Percentiles rank a stretch among this genome's conserved stretches.
These are phyloP conservation scores for Glarea lozoyensis DNA, from an alignment of 495 filamentous ascomycete genomes.

Conservation along the genomic window DNA sequence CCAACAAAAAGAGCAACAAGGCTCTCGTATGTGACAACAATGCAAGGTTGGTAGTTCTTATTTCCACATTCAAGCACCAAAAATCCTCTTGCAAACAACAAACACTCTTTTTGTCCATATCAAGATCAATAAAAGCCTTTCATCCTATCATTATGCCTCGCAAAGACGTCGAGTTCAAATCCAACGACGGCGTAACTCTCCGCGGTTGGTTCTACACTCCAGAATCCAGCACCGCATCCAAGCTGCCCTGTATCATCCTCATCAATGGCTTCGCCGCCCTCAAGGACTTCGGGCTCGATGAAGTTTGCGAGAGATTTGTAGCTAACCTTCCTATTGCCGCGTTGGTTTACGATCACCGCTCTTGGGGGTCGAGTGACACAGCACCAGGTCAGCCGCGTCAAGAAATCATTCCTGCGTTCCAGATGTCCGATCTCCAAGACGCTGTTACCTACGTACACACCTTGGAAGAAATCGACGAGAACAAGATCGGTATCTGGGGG, in stretches of 20 bases:
- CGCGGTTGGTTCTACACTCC: conserved; percentile 9
- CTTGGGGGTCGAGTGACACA: conserved; percentile 27
- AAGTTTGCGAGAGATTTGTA: conserved; percentile 23
- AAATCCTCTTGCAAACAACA: too few species aligned
- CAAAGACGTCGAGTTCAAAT: conserved; percentile 10
- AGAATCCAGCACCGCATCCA: neutral
- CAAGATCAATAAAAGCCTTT: too few species aligned
- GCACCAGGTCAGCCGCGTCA: conserved; percentile 14
- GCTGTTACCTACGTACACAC: conserved; percentile 25
- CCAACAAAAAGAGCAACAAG: too few species aligned
- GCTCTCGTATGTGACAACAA: too few species aligned
- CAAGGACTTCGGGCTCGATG: conserved; percentile 23
- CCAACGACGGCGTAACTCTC: conserved; percentile 10
- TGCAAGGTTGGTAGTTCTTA: too few species aligned
- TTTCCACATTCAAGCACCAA: too few species aligned
- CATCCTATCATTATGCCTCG: too few species aligned
- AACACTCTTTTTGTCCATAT: too few species aligned
- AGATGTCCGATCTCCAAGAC: conserved; percentile 23
- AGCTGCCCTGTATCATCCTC: conserved; percentile 24
- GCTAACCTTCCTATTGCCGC: conserved; percentile 15
- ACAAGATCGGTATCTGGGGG: conserved; percentile 27
- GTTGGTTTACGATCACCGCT: conserved; percentile 28
- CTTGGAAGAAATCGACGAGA: conserved; percentile 18
- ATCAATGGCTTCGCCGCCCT: conserved; percentile 22
- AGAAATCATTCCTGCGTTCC: conserved; percentile 23